phyloP scores from a whole-genome alignment of 352 stramenopile genomes.

The Phytophthora aleatoria region DNA sequence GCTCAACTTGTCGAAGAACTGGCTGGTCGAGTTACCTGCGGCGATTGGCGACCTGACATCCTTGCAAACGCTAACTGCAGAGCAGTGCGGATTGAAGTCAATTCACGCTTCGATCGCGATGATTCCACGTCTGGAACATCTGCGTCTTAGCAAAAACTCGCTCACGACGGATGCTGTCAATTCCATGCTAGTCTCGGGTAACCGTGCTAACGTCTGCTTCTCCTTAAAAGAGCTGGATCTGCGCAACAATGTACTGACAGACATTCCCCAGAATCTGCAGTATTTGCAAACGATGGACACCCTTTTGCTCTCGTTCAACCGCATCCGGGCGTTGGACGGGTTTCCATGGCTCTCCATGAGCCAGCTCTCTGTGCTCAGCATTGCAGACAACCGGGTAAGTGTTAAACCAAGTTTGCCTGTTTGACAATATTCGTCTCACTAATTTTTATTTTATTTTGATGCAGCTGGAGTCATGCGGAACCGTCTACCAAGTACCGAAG shows the following conservation, averaged over 20 bases:
- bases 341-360: conserved; percentile 67
- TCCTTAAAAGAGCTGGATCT: conserved; percentile 78
- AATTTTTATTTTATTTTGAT: conserved; percentile 10
- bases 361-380: conserved; percentile 63
- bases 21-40: conserved; percentile 46
- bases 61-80: conserved; percentile 68
- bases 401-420: background rate
- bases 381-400: conserved; percentile 74
- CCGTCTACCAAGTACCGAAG: conserved; percentile 57
- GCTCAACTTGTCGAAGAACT: conserved; percentile 77
- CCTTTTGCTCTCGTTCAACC: conserved; percentile 73
- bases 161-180: conserved; percentile 61
- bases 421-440: background rate
- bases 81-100: conserved; percentile 65
- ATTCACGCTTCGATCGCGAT: conserved; percentile 57
- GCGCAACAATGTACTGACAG: conserved; percentile 66
- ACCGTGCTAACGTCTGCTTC: conserved; percentile 34
- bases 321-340: conserved; percentile 50
- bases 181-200: conserved; percentile 37
- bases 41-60: conserved; percentile 57
- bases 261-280: conserved; percentile 48
- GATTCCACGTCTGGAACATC: conserved; percentile 57
- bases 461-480: conserved; percentile 66
- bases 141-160: conserved; percentile 80
- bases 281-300: conserved; percentile 65